phyloP scores from a whole-genome alignment of 2,329 filamentous ascomycete genomes.

The Pseudogymnoascus sp. region DNA sequence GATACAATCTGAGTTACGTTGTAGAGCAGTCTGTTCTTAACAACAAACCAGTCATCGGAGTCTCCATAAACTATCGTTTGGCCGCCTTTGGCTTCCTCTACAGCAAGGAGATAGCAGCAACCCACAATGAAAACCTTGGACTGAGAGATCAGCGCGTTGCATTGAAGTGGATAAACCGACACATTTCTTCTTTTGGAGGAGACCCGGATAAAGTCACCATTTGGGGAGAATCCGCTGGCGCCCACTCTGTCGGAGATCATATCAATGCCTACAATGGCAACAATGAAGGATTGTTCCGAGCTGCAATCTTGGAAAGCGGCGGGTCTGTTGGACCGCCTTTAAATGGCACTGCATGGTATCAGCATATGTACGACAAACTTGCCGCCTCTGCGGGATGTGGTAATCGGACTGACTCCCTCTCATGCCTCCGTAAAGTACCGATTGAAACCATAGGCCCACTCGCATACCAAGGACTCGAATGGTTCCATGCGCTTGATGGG shows the following conservation, averaged over 20 bases:
- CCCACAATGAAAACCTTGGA: conserved; percentile 53
- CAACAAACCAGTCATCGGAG: conserved; percentile 31
- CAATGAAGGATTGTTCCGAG: conserved; percentile 46
- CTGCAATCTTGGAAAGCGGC: conserved; percentile 46
- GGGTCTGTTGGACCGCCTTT: conserved; percentile 20
- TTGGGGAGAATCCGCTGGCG: conserved; percentile 39
- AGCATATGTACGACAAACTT: conserved; percentile 28
- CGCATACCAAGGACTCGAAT: conserved; percentile 32
- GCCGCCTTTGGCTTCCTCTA: conserved; percentile 60
- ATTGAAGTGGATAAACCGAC: conserved; percentile 51
- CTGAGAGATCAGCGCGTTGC: conserved; percentile 51
- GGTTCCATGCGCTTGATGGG: conserved; percentile 25
- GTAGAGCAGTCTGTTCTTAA: conserved; percentile 36
- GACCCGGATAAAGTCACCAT: conserved; percentile 35
- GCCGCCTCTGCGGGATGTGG: conserved; percentile 23
- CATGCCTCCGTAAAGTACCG: conserved; percentile 25
- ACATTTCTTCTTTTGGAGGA: conserved; percentile 41
- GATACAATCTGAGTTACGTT: conserved; percentile 53
- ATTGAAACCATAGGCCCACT: conserved; percentile 13
- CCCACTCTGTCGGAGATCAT: conserved; percentile 41
- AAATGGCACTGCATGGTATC: conserved; percentile 28
- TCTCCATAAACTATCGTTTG: conserved; percentile 54
- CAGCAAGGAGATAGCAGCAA: conserved; percentile 41
- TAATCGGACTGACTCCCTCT: conserved; percentile 15
- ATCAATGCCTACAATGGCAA: conserved; percentile 47